Base-by-base conservation (phyloP, 2,329 filamentous ascomycete genomes). In the Fragosphaeria purpurea region DNA sequence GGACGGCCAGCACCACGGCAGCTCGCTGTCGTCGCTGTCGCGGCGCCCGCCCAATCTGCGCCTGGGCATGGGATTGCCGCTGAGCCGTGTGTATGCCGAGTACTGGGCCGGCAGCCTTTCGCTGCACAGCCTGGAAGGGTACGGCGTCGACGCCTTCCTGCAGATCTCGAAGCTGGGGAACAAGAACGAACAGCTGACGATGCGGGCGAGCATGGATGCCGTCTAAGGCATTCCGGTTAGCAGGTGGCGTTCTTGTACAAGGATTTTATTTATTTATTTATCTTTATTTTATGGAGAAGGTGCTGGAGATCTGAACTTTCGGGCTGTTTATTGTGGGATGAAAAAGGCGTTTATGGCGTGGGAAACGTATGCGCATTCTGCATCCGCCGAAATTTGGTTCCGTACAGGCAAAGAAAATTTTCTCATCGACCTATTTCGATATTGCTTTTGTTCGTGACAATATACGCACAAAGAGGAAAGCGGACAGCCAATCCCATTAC, bases 161-260 rank as follows among this genome's bases (percentile, higher is more conserved):
- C 90, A 97, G 64, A 95, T 98, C 53, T 95, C 88, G 5, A 94
- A 95, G 65, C 74, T 98, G 51, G 93, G 93, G 22, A 98, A 98
- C 66, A 96, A 95, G 74, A 96, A 97, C 62, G 93, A 98, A 71
- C 88, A 95, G 66, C 74, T 98, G 55, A 88, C 78, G 3, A 88
- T 81, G 33, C 73, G 86, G 60, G 86, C 86, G 32, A 81, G 77
- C 56, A 88, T 90, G 74, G 86, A 90, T 66, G 83, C 85, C 22
- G 78, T 90, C 10, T 87, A 72, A 47, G 22, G 39, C 7, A 31
- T 11, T 4, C 22, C 22, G 22, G 22, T 22, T 3, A 22, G 22
- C 22, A 22, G 22, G 35, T 37, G 35, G 7, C 35, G 11, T 37
- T 7, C 35, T 37, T 37, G 35, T 37, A 11, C 11, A 37, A 37